These are phyloP conservation scores for Lumnitzera littorea DNA, from an alignment of 345 rosid species.

Conservation along the genomic window DNA sequence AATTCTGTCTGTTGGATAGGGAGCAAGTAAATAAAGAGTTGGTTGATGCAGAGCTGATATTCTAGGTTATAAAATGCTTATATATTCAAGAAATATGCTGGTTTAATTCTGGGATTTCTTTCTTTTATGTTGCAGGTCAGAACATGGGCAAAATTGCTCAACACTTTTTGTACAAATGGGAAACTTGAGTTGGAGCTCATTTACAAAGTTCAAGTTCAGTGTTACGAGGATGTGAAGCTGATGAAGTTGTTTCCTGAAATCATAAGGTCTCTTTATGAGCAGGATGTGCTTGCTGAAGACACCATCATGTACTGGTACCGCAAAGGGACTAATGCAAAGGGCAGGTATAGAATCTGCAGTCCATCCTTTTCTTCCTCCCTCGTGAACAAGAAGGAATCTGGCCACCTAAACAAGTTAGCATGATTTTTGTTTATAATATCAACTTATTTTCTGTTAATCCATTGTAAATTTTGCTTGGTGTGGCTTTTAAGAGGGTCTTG, in stretches of 20 bases:
- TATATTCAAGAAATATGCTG: neutral
- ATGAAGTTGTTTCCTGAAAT: conserved; percentile 96
- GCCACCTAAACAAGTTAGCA: too few relatives aligned
- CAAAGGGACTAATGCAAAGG: conserved; percentile 88
- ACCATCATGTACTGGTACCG: conserved; percentile 92
- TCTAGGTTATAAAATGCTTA: neutral
- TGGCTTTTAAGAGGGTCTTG: too few relatives aligned
- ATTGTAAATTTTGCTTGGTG: too few relatives aligned
- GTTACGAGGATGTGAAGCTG: conserved; percentile 95
- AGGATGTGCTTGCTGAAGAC: conserved; percentile 96
- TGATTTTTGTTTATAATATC: too few relatives aligned
- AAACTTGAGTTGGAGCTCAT: conserved; percentile 92
- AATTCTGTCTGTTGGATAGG: too few relatives aligned
- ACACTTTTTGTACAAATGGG: conserved; percentile 75
- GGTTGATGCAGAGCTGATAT: neutral
- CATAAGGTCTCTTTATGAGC: conserved; percentile 79
- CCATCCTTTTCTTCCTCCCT: neutral
- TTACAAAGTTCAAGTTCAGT: conserved; percentile 97
- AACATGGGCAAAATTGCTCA: conserved; percentile 80
- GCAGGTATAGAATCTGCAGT: conserved; percentile 48
- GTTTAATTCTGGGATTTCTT: neutral
- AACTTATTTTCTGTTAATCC: too few relatives aligned
- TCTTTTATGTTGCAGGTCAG: conserved; percentile 48
- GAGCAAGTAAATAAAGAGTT: too few relatives aligned
- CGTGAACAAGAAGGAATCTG: too few relatives aligned